Conservation (phyloP, 345 rosid species). For the Toxicodendron radicans region DNA sequence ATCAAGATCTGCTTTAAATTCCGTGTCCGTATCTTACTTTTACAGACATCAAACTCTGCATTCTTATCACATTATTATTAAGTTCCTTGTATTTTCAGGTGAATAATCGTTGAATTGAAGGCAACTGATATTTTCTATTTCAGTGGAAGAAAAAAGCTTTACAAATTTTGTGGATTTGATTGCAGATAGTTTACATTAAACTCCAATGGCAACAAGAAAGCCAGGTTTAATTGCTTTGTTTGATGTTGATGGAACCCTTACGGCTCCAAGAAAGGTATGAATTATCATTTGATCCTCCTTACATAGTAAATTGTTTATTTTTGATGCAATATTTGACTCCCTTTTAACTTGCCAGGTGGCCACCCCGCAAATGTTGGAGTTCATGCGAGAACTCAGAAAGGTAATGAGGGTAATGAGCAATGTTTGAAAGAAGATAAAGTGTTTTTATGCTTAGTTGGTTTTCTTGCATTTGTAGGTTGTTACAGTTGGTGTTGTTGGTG, state of each 20-base stretch:
- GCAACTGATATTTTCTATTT: background rate
- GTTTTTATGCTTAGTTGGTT: slow-evolving; percentile 15
- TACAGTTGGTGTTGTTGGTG: slow-evolving; percentile 92
- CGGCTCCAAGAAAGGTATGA: slow-evolving; percentile 86
- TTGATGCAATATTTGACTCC: background rate
- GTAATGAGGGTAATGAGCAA: slow-evolving; percentile 27
- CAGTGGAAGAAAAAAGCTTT: background rate
- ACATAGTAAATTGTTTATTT: background rate
- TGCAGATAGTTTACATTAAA: background rate
- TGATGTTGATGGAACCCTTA: slow-evolving; percentile 97
- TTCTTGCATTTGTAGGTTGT: slow-evolving; percentile 54
- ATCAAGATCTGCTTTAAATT: slow-evolving; percentile 26
- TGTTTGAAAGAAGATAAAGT: slow-evolving; percentile 9
- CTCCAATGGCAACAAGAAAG: slow-evolving; percentile 42
- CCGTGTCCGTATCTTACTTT: background rate
- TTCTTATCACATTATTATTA: background rate
- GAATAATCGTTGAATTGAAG: background rate
- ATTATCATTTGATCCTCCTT: background rate
- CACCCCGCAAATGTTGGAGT: slow-evolving; percentile 58
- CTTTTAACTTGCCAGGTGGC: slow-evolving; percentile 33
- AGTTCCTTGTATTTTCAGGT: background rate
- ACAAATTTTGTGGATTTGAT: background rate
- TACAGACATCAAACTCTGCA: background rate
- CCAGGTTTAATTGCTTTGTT: slow-evolving; percentile 88
- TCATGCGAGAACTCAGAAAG: slow-evolving; percentile 73